Evolutionary conservation across 768 basidiomycete species (phyloP).

Genomic region (Lyophyllum shimeji): DNA sequence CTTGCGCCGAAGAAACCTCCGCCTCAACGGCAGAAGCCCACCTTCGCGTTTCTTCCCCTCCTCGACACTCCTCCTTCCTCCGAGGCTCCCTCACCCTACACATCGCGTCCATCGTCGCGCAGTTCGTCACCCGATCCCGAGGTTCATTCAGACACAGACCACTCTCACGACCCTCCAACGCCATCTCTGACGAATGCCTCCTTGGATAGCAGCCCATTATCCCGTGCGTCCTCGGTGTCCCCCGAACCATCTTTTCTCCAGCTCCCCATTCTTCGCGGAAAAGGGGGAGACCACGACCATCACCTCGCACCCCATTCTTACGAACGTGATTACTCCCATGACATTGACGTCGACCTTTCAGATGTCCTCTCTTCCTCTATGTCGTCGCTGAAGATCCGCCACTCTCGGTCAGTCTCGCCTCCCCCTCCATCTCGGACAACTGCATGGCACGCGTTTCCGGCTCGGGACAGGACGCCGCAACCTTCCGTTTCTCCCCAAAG

Average conservation of each 20-base stretch:
- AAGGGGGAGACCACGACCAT: background rate
- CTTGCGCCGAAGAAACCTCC: slow-evolving; percentile 23
- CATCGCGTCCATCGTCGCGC: slow-evolving; percentile 16
- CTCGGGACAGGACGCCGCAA: background rate
- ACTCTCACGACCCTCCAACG: slow-evolving; percentile 32
- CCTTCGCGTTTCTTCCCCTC: slow-evolving; percentile 36
- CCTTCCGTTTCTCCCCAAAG: slow-evolving; percentile 6
- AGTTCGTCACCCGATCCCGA: slow-evolving; percentile 18
- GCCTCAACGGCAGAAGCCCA: slow-evolving; percentile 24
- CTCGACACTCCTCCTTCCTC: slow-evolving; percentile 31
- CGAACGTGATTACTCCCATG: background rate
- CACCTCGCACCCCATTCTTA: background rate
- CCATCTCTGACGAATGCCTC: slow-evolving; percentile 37
- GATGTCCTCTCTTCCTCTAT: background rate
- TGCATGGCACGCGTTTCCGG: slow-evolving; percentile 10
- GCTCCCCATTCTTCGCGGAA: slow-evolving; percentile 16
- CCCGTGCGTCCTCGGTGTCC: slow-evolving; percentile 32
- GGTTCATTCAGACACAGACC: slow-evolving; percentile 26
- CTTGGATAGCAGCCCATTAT: slow-evolving; percentile 34
- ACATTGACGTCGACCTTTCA: background rate
- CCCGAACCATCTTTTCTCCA: slow-evolving; percentile 31
- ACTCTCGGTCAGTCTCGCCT: background rate
- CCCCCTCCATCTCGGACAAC: background rate
- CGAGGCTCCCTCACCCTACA: slow-evolving; percentile 17
- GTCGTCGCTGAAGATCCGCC: background rate